Base-by-base conservation (phyloP, 768 basidiomycete genomes). In the Collybia nuda region DNA sequence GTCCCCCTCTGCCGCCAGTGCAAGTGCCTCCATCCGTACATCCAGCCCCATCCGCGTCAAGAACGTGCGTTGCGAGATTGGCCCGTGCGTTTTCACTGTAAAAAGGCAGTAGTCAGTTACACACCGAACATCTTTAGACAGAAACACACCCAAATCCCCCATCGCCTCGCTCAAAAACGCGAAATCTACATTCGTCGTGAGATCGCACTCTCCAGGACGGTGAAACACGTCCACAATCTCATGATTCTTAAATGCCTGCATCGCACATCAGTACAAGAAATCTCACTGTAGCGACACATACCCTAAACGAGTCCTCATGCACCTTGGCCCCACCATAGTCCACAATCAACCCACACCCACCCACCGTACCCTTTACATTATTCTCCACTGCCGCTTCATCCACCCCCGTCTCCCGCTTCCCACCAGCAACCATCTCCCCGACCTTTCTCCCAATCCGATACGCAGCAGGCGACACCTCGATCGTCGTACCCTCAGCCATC, bases 131-230 rank as follows among this genome's bases (percentile, higher is more conserved):
- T 26, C 26, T 18, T 29, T 21, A 39, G 3, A 38, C 14, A 22
- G 36, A 37, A 18, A 40, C 40, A 37, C 46, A 28, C 91, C 88
- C 2, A 82, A 68, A 47, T 80, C 83, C 1, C 66, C 63, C 54
- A 93, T 73, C 0, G 90, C 85, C 69, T 97, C 93, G 61, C 79
- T 78, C 40, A 98, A 75, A 64, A 90, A 91, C 0, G 85, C 81
- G 68, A 98, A 98, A 69, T 99, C 95, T 42, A 99, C 96, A 61
- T 98, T 97, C n/a, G 89, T 86, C 0, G 97, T 99, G 41, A 98
- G 70, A 66, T 99, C 97, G 37, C 90, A 88, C 37, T 89, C 78
- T 15, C 97, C 97, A 0, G 95, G 94, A 8, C 77, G 72, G 46
- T 88, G 76, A 62, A 98, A 96, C 3, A 90, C 75, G 63, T 95